Evolutionary conservation across 1,284 basidiomycete species (phyloP).

Genomic region (Malassezia yamatoensis): DNA sequence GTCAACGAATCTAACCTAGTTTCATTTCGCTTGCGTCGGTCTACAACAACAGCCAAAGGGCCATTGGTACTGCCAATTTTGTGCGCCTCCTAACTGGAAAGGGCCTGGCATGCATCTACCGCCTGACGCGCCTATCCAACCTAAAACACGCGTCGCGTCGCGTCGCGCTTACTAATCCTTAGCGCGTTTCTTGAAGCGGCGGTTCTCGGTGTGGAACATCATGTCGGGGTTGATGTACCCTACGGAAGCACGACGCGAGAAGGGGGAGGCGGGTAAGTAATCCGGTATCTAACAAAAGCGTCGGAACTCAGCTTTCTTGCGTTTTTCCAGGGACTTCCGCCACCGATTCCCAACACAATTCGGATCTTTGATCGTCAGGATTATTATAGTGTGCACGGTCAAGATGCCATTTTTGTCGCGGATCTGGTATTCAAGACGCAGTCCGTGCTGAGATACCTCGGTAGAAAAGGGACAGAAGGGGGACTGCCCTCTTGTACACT

Average conservation of each 20-base stretch:
- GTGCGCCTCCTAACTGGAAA: conserved; percentile 32
- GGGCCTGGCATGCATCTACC: conserved; percentile 29
- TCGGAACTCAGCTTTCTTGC: conserved; percentile 33
- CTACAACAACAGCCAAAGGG: conserved; percentile 25
- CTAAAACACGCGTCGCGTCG: conserved; percentile 2
- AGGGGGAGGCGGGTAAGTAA: conserved; percentile 27
- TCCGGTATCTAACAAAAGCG: conserved; percentile 19
- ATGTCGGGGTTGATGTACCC: conserved; percentile 46
- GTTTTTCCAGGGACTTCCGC: conserved; percentile 30
- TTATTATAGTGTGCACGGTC: conserved; percentile 78
- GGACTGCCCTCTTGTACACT: conserved; percentile 57
- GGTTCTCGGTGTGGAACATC: background rate
- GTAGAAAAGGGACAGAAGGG: conserved; percentile 17
- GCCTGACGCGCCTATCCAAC: conserved; percentile 10
- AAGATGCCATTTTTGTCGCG: conserved; percentile 79
- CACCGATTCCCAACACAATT: conserved; percentile 28
- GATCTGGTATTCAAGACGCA: conserved; percentile 56
- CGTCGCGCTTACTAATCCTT: background rate
- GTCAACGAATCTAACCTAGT: conserved; percentile 16
- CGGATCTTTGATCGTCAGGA: conserved; percentile 53
- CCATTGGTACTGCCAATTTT: conserved; percentile 47
- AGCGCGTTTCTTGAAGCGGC: too few relatives aligned
- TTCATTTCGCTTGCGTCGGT: conserved; percentile 42
- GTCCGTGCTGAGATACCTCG: conserved; percentile 44
- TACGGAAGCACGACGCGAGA: conserved; percentile 25